A percentile compares a stretch with the other conserved stretches of the same genome.
These are phyloP conservation scores for Claviceps maximensis DNA, from an alignment of 2,329 filamentous ascomycete species.

Conservation along the genomic window DNA sequence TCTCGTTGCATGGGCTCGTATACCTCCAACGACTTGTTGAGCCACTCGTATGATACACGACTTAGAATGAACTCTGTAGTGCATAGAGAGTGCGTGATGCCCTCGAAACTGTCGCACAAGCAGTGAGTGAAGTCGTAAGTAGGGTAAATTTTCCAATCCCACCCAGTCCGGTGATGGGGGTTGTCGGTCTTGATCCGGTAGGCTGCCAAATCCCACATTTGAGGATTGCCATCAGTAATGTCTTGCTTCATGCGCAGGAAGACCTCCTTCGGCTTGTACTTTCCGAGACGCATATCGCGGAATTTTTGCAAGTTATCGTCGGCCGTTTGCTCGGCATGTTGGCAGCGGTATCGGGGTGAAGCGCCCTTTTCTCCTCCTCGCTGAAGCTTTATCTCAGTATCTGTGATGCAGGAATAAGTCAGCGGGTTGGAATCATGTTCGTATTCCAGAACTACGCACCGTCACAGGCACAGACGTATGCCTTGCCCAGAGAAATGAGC, in stretches of 20 bases:
- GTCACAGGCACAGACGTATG: constrained; percentile 76
- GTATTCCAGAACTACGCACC: constrained; percentile 35
- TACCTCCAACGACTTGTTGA: constrained; percentile 68
- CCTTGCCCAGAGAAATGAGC: constrained; percentile 53
- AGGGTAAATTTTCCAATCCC: constrained; percentile 85
- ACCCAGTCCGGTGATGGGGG: constrained; percentile 66
- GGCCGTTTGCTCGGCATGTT: constrained; percentile 60
- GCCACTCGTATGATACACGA: constrained; percentile 78
- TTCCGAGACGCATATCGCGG: constrained; percentile 78
- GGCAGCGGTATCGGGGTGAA: constrained; percentile 62
- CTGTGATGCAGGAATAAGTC: constrained; percentile 15
- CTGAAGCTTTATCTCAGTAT: constrained; percentile 74
- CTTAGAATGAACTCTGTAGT: constrained; percentile 85
- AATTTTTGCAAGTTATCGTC: constrained; percentile 75
- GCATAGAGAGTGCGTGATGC: constrained; percentile 83
- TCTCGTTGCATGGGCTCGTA: constrained; percentile 93
- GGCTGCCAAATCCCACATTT: constrained; percentile 93
- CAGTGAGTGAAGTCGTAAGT: constrained; percentile 91
- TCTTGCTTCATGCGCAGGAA: constrained; percentile 90
- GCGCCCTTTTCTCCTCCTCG: constrained; percentile 62
- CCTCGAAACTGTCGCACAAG: constrained; percentile 83
- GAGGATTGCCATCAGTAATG: constrained; percentile 70
- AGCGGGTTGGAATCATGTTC: neutral
- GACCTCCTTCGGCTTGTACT: constrained; percentile 74
- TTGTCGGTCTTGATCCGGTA: constrained; percentile 66